Evolutionary conservation across 371 early-diverging fungal species (phyloP), one percentile per base, ranked within the genome.

Genomic region (Actinomucor elegans): DNA sequence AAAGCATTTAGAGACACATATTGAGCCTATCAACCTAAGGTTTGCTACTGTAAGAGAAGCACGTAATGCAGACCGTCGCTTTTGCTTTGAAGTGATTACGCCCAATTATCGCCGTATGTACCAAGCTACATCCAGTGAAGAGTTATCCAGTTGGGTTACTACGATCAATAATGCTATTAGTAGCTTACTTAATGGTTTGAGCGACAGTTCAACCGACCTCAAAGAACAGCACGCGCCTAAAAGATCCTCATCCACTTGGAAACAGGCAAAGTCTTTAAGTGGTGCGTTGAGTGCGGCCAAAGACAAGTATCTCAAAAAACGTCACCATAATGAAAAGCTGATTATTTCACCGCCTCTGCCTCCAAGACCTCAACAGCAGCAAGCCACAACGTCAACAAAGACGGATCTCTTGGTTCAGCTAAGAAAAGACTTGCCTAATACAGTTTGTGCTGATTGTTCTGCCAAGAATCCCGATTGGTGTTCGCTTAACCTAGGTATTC

Each of bases 391-490:
- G 24, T 17, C 26, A 7, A 10, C 48, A 9, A 48, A 34, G 5
- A 33, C 48, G 5, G 46, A 64, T 23, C 41, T 75, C 15, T 46
- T 80, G 24, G 63, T 66, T 5, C 43, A 49, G 0, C 59, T 81
- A 51, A 65, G 73, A 33, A 59, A 79, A 49, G 83, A 82, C 59
- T 66, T 58, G 27, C 75, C 74, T 20, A 94, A 96, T 70, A 57
- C 63, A 10, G 47, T 52, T 31, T 96, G 97, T 62, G 94, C 92
- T 5, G 97, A 97, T 64, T 97, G 97, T 69, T 88, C 86, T 24
- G 71, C 78, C 20, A 64, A 74, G 15, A 82, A 80, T 21, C 93
- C 94, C 12, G 92, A 91, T 32, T 99, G 99, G 99, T 91, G 94
- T 38, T 90, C 92, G 28, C 75, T 93, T 24, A 96, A 93, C 48